These are phyloP conservation scores for Penicillium sp. DNA, from an alignment of 2,329 filamentous ascomycete species.

Conservation along the genomic window DNA sequence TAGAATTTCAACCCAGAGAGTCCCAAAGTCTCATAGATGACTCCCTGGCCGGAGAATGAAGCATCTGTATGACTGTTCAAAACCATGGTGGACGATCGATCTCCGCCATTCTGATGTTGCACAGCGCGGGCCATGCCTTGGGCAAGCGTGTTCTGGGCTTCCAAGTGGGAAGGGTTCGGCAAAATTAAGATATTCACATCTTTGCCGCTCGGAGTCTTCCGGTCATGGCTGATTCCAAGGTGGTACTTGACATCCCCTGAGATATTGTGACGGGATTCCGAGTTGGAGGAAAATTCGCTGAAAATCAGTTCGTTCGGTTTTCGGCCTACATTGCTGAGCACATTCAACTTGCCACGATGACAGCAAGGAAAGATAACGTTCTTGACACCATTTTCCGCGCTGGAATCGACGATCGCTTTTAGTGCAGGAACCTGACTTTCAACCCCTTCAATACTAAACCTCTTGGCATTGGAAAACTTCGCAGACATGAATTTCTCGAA, in stretches of 20 bases:
- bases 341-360: conserved; percentile 94
- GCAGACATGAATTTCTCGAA: conserved; percentile 93
- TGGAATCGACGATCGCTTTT: conserved; percentile 97
- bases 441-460: conserved; percentile 95
- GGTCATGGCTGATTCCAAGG: conserved; percentile 98
- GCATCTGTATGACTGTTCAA: conserved; percentile 95
- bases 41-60: conserved; percentile 90
- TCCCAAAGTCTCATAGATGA: conserved; percentile 97
- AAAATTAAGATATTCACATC: conserved; percentile 95
- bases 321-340: conserved; percentile 94
- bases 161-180: conserved; percentile 94
- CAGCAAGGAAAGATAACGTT: conserved; percentile 99
- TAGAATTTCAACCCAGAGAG: conserved; percentile 94
- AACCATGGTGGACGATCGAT: conserved; percentile 88
- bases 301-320: conserved; percentile 99
- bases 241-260: conserved; percentile 99
- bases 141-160: conserved; percentile 95
- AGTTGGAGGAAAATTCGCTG: conserved; percentile 88
- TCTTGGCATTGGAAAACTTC: conserved; percentile 99
- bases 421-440: conserved; percentile 96
- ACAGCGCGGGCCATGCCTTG: conserved; percentile 95
- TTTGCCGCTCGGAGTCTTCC: conserved; percentile 94
- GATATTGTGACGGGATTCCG: conserved; percentile 86
- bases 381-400: conserved; percentile 96
- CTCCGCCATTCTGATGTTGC: conserved; percentile 97